Evolutionary conservation across 169 alveolate species (phyloP).

Genomic region (Cryptosporidium meleagridis): DNA sequence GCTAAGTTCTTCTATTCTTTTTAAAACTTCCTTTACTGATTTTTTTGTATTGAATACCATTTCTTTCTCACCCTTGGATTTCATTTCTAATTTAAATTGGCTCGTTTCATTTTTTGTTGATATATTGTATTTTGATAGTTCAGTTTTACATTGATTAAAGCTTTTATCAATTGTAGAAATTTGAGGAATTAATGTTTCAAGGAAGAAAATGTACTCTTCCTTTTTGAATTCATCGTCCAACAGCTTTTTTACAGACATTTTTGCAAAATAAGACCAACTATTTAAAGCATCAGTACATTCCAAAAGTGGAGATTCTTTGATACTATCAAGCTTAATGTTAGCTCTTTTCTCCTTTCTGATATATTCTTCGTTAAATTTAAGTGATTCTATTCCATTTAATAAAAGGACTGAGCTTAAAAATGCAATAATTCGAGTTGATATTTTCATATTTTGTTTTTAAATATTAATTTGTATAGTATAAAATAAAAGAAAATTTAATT

Average conservation of each 20-base stretch:
- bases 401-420: neutral
- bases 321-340: neutral
- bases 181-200: constrained; percentile 16
- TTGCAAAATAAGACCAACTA: constrained; percentile 42
- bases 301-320: neutral
- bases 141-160: neutral
- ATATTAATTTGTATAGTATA: neutral
- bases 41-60: constrained; percentile 19
- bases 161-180: constrained; percentile 3
- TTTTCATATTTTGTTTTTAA: neutral
- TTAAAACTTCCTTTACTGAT: neutral
- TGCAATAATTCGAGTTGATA: neutral
- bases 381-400: neutral
- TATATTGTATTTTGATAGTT: neutral
- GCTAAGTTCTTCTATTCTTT: neutral
- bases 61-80: neutral
- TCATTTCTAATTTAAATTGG: neutral
- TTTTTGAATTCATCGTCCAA: constrained; percentile 4
- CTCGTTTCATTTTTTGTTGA: neutral
- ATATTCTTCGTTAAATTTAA: neutral
- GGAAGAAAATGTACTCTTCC: neutral
- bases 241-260: neutral
- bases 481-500: neutral
- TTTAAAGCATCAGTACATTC: constrained; percentile 48
- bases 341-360: neutral